Evolutionary conservation across 371 early-diverging fungal genomes (phyloP).

Genomic region (Mucor lusitanicus): DNA sequence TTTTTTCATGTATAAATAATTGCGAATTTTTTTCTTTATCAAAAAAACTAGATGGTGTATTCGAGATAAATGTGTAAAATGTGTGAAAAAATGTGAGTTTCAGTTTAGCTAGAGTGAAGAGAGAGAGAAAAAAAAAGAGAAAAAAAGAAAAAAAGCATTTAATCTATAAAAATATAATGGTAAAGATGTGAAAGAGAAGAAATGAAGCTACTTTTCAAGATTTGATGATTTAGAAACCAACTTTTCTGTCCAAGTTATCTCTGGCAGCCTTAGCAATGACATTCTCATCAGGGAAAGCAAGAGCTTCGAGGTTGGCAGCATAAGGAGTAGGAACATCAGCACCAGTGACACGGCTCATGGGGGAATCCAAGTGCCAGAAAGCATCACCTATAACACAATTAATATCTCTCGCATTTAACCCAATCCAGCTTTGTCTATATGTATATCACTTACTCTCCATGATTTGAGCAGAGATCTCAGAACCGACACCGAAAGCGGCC

Average conservation of each 20-base stretch:
- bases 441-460: conserved; percentile 76
- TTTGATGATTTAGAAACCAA: conserved; percentile 24
- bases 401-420: neutral
- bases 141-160: conserved; percentile 1
- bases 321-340: conserved; percentile 99
- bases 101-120: neutral
- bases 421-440: neutral
- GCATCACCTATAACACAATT: conserved; percentile 65
- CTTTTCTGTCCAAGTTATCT: conserved; percentile 62
- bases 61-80: neutral
- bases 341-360: conserved; percentile 94
- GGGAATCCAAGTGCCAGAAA: conserved; percentile 96
- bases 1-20: neutral
- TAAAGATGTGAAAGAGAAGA: neutral
- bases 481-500: conserved; percentile 97
- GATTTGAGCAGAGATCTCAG: conserved; percentile 96
- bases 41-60: neutral
- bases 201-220: neutral
- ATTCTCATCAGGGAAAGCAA: conserved; percentile 88
- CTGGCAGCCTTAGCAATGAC: conserved; percentile 80
- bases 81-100: neutral
- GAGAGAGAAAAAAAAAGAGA: conserved; percentile 3
- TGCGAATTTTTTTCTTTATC: neutral
- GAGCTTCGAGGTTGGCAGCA: conserved; percentile 92
- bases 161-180: conserved; percentile 1